Percentiles rank a stretch among this genome's conserved stretches.
Conservation (phyloP, 2,329 filamentous ascomycete genomes). For the Paecilomyces sp. region DNA sequence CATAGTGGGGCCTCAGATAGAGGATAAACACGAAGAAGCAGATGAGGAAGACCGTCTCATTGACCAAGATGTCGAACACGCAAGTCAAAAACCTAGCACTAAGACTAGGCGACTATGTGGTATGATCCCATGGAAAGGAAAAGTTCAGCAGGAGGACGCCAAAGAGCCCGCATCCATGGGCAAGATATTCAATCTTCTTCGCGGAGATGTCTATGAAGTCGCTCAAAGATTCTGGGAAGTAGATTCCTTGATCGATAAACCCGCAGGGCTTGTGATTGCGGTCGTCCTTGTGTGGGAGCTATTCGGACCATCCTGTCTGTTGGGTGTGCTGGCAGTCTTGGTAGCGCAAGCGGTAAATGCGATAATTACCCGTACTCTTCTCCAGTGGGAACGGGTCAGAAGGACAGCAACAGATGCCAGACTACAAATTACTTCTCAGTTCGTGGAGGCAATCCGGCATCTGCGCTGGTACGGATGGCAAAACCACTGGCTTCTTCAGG, state of each 20-base stretch:
- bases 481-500: constrained; percentile 61
- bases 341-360: constrained; percentile 64
- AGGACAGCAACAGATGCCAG: constrained; percentile 68
- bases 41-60: constrained; percentile 8
- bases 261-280: constrained; percentile 68
- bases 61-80: constrained; percentile 2
- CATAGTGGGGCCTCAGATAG: constrained; percentile 29
- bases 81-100: not conserved
- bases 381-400: constrained; percentile 64
- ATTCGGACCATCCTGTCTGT: constrained; percentile 70
- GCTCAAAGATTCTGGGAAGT: constrained; percentile 73
- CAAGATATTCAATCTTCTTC: constrained; percentile 83
- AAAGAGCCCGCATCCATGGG: constrained; percentile 70
- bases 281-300: constrained; percentile 68
- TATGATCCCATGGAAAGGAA: constrained; percentile 15
- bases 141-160: constrained; percentile 18
- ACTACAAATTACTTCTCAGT: constrained; percentile 74
- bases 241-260: constrained; percentile 65
- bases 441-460: constrained; percentile 78
- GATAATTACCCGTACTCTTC: constrained; percentile 56
- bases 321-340: constrained; percentile 64
- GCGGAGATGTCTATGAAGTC: constrained; percentile 42
- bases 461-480: constrained; percentile 80
- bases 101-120: not conserved
- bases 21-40: constrained; percentile 17